phyloP scores from a whole-genome alignment of 495 filamentous ascomycete genomes.

The Hyaloscypha bicolor region DNA sequence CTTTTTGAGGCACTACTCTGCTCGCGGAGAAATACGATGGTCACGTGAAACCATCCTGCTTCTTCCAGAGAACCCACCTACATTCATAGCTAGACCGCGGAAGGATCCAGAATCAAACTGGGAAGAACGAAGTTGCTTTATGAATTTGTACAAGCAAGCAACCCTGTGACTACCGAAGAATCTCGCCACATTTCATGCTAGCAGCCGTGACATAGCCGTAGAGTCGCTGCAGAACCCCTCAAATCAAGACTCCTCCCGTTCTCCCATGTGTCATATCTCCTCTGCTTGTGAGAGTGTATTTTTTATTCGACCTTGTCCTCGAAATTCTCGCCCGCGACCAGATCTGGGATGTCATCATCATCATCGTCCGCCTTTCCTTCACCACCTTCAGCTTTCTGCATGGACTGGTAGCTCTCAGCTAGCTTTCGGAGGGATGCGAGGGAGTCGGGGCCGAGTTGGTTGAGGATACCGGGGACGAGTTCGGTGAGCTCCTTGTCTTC shows the following conservation, averaged over 20 bases:
- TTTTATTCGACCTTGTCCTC: constrained; percentile 91
- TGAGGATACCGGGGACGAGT: constrained; percentile 98
- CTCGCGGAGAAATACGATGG: too few species aligned
- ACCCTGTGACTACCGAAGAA: constrained; percentile 29
- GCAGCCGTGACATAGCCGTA: constrained; percentile 16
- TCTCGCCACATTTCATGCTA: constrained; percentile 26
- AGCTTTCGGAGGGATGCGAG: constrained; percentile 98
- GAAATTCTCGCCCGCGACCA: constrained; percentile 95
- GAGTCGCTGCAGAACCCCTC: constrained; percentile 3
- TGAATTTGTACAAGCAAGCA: constrained; percentile 35
- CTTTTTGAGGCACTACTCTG: too few species aligned
- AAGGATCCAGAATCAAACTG: background rate
- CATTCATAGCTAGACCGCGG: background rate
- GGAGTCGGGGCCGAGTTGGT: constrained; percentile 97
- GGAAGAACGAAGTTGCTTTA: constrained; percentile 26
- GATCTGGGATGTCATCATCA: constrained; percentile 88
- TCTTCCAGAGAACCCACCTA: too few species aligned
- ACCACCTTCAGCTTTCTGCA: constrained; percentile 91
- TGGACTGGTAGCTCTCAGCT: constrained; percentile 98
- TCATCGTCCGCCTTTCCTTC: constrained; percentile 59
- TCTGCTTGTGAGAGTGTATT: background rate
- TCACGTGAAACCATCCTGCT: too few species aligned
- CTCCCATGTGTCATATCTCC: constrained; percentile 1
- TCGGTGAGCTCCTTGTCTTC: constrained; percentile 99
- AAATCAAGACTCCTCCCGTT: constrained; percentile 18